These are phyloP conservation scores for Russula abietina DNA, from an alignment of 768 basidiomycete genomes.

Conservation along the genomic window DNA sequence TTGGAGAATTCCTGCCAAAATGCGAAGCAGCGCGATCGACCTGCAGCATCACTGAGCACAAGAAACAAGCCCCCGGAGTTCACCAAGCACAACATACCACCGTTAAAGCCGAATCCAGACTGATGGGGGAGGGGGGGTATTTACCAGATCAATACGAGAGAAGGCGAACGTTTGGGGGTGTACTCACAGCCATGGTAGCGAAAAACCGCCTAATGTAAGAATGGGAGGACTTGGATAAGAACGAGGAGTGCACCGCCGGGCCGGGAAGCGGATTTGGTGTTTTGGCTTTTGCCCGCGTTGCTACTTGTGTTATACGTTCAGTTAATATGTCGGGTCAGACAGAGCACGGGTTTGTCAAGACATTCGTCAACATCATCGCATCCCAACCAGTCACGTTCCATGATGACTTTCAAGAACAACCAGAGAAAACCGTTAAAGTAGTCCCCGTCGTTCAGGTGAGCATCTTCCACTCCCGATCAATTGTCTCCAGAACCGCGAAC, in stretches of 20 bases:
- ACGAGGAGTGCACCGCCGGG: not conserved
- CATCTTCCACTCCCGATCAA: no score
- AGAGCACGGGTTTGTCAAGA: conserved; percentile 58
- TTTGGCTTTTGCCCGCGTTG: no score
- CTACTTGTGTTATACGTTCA: no score
- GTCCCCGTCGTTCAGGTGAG: conserved; percentile 63
- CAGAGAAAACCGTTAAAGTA: conserved; percentile 56
- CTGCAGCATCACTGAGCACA: conserved; percentile 35
- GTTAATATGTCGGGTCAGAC: conserved; percentile 29
- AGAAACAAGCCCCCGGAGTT: not conserved
- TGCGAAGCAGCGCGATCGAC: conserved; percentile 78
- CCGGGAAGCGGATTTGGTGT: no score
- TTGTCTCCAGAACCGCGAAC: conserved; percentile 18
- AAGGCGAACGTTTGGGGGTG: not conserved
- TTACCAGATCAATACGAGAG: not conserved
- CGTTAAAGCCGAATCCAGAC: conserved; percentile 63
- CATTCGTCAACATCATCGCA: conserved; percentile 56
- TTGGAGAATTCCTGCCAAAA: conserved; percentile 91
- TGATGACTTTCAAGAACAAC: conserved; percentile 74
- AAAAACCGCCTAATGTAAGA: not conserved
- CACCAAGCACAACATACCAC: conserved; percentile 38
- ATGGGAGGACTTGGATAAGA: not conserved
- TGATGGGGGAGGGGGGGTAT: conserved; percentile 29
- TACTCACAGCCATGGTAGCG: conserved; percentile 28
- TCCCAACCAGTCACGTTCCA: conserved; percentile 61